These are phyloP conservation scores for Vitis rupestris DNA, from an alignment of 164 flowering plant species.

Conservation along the genomic window DNA sequence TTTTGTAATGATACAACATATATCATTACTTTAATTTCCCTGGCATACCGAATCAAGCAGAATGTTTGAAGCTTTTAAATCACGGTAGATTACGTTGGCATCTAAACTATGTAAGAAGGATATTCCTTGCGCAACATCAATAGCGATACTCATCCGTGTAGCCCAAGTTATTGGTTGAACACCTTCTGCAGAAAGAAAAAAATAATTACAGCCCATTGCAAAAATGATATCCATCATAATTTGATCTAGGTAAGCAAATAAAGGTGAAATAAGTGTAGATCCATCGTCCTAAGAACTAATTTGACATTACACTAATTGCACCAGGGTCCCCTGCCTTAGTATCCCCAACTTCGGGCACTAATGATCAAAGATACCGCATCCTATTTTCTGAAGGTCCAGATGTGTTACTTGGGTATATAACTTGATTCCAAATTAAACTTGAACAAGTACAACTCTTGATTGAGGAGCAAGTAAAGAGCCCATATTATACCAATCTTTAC, in stretches of 20 bases:
- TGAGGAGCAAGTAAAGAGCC: no score
- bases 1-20: background rate
- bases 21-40: background rate
- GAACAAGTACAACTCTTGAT: no score
- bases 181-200: slow-evolving; percentile 40
- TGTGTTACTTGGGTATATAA: no score
- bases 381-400: no score
- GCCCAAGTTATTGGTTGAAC: slow-evolving; percentile 67
- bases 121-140: slow-evolving; percentile 64
- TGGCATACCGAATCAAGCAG: slow-evolving; percentile 71
- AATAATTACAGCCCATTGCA: background rate
- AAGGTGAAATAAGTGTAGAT: background rate
- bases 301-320: no score
- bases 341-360: no score
- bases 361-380: no score
- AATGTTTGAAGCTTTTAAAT: slow-evolving; percentile 76
- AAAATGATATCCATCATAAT: background rate
- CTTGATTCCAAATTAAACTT: no score
- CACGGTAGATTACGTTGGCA: slow-evolving; percentile 69
- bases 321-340: no score
- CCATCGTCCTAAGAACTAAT: no score
- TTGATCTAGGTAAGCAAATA: background rate
- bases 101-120: slow-evolving; percentile 62
- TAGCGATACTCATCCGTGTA: slow-evolving; percentile 56
- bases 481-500: no score